Evolutionary conservation across 2,329 filamentous ascomycete species (phyloP), one percentile per base, ranked within the genome.

Genomic region (Cladosporium cucumerinum): DNA sequence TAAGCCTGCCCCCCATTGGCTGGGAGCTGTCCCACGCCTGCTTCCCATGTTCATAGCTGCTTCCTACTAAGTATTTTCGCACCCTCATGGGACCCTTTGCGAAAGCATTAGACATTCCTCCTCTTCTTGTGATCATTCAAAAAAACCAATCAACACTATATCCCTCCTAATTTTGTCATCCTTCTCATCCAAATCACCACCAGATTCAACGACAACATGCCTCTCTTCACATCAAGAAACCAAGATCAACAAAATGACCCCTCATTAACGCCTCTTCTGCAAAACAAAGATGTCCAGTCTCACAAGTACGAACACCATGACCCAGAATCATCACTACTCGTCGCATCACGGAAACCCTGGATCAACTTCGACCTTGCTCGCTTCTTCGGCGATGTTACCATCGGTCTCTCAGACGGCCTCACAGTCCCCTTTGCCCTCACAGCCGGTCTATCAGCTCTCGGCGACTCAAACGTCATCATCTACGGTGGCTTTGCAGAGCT

Each of bases 351-450:
- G 11, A 58, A 46, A 43, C 39, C 57, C 12, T 60, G 43, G 57
- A 60, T 34, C 26, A 60, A 60, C 57, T n/a, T 62, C 60, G 49
- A 55, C 49, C 16, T 62, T 34, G 39, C 61, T 26, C 61, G 61
- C 11, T 57, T 64, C 61, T 57, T 57, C 36, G 52, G 52, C 43
- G 61, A 64, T 28, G 52, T 51, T 14, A 64, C 61, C 5, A 64
- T 64, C 55, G 61, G 61, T 26, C 52, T 64, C 21, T 76, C 75
- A 18, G 76, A 78, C 59, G 76, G 76, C 5, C 66, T 78, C 63
- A 77, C 75, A 2, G 76, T 78, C 0, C 76, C 76, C 2, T 78
- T 78, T 61, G 76, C 76, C 0, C 67, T 78, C 21, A 77, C 75
- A 21, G 75, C 75, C 4, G 75, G 76, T 10, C 66, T 78, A 10